These are phyloP conservation scores for Gossypium davidsonii DNA, from an alignment of 441 rosid species.

Conservation along the genomic window DNA sequence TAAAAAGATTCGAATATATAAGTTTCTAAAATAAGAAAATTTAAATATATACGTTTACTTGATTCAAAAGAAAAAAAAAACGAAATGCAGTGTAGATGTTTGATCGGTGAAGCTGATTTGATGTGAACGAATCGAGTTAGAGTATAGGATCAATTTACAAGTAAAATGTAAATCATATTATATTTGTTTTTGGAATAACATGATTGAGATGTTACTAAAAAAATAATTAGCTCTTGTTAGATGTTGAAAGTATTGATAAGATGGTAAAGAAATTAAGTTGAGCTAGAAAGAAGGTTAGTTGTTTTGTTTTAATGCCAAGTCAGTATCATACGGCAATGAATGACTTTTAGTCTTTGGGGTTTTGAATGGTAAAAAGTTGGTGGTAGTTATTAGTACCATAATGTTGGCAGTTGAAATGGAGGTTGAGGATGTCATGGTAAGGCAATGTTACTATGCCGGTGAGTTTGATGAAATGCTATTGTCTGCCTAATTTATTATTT, in stretches of 20 bases:
- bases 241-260: neutral
- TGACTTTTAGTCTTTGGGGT: neutral
- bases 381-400: neutral
- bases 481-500: neutral
- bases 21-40: neutral
- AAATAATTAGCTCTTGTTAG: neutral
- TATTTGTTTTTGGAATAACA: neutral
- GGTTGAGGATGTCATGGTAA: constrained; percentile 9
- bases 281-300: neutral
- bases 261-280: neutral
- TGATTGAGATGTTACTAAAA: neutral
- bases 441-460: neutral
- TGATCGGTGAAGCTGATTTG: neutral
- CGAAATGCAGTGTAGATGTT: neutral
- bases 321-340: neutral
- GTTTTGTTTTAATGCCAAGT: neutral
- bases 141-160: neutral
- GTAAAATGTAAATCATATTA: neutral
- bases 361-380: neutral
- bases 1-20: neutral
- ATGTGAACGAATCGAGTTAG: neutral
- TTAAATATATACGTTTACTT: neutral
- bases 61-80: neutral
- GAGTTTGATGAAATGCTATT: neutral
- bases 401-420: neutral